Evolutionary conservation across 805 yeast genomes (phyloP).

Genomic region (Cyberlindnera mrakii): DNA sequence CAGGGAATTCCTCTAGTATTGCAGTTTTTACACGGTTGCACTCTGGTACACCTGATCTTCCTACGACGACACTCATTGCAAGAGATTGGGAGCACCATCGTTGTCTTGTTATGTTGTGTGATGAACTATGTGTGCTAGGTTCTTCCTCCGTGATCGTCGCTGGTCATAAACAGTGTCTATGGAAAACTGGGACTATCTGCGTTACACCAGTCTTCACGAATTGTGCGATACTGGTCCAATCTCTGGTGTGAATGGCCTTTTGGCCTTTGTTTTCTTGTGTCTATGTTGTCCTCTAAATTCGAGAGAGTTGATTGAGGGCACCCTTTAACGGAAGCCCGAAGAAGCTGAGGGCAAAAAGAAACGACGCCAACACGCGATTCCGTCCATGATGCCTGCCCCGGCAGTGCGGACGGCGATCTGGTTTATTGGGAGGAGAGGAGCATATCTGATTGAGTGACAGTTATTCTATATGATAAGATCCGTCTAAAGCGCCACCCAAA

Average conservation of each 20-base stretch:
- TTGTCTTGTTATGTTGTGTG: not conserved
- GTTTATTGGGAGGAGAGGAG: no score
- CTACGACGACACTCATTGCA: conserved; percentile 24
- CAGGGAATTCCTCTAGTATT: conserved; percentile 9
- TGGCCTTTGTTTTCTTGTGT: no score
- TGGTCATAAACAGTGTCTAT: no score
- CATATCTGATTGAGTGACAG: no score
- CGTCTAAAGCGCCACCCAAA: not conserved
- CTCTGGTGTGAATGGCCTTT: no score
- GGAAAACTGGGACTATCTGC: no score
- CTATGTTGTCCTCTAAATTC: not conserved
- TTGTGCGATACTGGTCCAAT: no score
- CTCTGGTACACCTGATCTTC: conserved; percentile 20
- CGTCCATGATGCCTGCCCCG: no score
- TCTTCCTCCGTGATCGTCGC: not conserved
- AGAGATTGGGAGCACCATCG: conserved; percentile 18
- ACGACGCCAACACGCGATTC: no score
- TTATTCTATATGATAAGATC: no score
- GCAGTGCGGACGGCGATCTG: not conserved
- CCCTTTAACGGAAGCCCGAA: not conserved
- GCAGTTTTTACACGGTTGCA: conserved; percentile 17
- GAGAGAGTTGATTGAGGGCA: not conserved
- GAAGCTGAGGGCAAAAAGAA: not conserved
- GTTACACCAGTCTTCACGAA: no score
- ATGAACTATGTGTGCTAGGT: not conserved